Base-by-base conservation (phyloP, 768 basidiomycete species). In the Terana coerulea region DNA sequence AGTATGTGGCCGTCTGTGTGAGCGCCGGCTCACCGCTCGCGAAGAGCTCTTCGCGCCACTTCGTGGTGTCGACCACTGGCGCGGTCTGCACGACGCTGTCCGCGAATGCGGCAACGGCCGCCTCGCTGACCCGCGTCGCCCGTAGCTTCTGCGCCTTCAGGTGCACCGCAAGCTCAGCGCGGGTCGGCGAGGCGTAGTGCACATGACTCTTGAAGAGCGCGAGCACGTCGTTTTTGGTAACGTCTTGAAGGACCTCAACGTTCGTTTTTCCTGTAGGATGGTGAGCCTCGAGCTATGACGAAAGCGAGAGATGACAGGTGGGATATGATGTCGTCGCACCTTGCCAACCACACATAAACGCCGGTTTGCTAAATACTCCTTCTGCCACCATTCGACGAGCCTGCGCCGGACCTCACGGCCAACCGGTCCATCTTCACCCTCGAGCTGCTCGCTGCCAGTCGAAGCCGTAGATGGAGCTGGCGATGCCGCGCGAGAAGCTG, bases 131-230 rank as follows among this genome's bases (percentile, higher is more conserved):
- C 55, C 75, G 81, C 61, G 75, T 76, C 3, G 72, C 71, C 7
- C 67, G 77, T 15, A 79, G 77, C 65, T 80, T 86, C 61, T 83
- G 84, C 10, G 91, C 91, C 39, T 75, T 73, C 69, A 90, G 73
- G 56, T 95, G 95, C 41, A 91, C 74, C 1, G 94, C 92, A 46
- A 93, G 71, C 69, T 98, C 98, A 12, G 87, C 75, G 33, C 95
- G 84, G 2, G 73, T 77, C 25, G 71, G 55, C 0, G 90, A 89
- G 0, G 74, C 78, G 4, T 85, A 86, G 62, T 91, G 84, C 45
- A 91, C 80, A 48, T 78, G 77, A 14, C 74, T 70, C 35, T 77
- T 68, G 77, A 92, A 93, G 43, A 97, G 69, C 8, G 75, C 62
- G 22, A 91, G 57, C 29, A 98, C 73, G 28, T 97, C 91, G 3